Evolutionary conservation across 2,329 filamentous ascomycete species (phyloP), one percentile per base, ranked within the genome.

Genomic region (Clonostachys byssicola): DNA sequence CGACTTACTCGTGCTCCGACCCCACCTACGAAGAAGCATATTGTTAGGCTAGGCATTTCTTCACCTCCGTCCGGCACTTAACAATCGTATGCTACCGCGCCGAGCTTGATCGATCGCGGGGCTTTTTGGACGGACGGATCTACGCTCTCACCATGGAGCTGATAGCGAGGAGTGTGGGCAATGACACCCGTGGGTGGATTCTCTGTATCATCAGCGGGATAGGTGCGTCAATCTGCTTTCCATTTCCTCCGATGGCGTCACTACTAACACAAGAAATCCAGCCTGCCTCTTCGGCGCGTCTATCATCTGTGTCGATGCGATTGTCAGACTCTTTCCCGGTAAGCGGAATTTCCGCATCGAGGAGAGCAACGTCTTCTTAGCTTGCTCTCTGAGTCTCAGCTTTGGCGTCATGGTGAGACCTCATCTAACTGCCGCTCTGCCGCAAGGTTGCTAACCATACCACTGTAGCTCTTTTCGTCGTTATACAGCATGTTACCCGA

Each of bases 401-500:
- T 96, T 96, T 56, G 92, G 94, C 40, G 92, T 97, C 42, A 95
- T 99, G 91, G 92, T 96, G 66, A 54, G 81, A 30, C 23, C 62
- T 30, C 33, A 20, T 47, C 34, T 13, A 42, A 4, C 7, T 40
- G 13, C 10, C 34, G 30, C 35, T 16, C 34, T 17, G 16, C 34
- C 17, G 18, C 40, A 13, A 20, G 43, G 8, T 30, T 30, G 23
- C 40, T 42, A 23, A 13, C 40, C 4, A 14, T 3, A 12, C 39
- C 39, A 5, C 4, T 18, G 18, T 57, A 96, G 91, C 79, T 96
- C 39, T 96, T 96, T 66, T 96, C 92, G 35, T 85, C 92, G 2
- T 70, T 97, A 33, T 95, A 92, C 65, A 94, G 85, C 66, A 96
- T 97, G 88, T 78, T 97, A 8, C 92, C 92, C 10, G 90, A 89